Conservation (phyloP, 257 asterid genomes). For the Solanum rostratum region DNA sequence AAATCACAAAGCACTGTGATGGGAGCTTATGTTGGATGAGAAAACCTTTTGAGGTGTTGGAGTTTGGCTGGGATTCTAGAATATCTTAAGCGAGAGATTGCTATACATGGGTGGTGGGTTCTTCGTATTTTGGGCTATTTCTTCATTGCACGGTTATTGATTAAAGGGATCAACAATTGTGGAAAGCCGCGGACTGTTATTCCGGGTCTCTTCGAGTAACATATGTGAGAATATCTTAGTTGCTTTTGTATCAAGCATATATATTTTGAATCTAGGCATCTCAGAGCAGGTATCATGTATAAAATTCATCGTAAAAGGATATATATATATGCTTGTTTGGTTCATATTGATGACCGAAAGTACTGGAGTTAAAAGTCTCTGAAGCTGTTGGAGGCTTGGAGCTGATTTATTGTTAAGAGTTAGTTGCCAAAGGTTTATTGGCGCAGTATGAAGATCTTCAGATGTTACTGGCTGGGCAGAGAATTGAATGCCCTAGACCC, state of each 20-base stretch:
- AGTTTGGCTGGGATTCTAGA: not conserved
- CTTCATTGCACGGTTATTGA: not conserved
- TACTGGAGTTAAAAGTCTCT: not conserved
- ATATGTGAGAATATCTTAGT: not conserved
- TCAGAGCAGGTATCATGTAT: not conserved
- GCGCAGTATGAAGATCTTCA: not conserved
- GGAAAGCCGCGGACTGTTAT: not conserved
- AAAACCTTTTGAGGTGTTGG: not conserved
- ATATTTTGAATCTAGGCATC: not conserved
- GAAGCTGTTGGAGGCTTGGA: not conserved
- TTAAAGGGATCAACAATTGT: not conserved
- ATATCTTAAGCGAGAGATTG: not conserved
- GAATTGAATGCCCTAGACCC: not conserved
- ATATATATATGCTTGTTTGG: not conserved
- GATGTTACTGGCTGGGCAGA: not conserved
- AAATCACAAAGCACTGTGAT: not conserved
- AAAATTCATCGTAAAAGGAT: not conserved
- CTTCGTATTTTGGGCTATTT: not conserved
- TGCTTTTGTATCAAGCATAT: not conserved
- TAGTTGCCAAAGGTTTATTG: not conserved
- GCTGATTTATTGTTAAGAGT: not conserved
- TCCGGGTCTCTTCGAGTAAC: not conserved
- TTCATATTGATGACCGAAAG: not conserved
- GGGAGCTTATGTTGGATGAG: not conserved
- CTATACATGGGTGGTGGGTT: not conserved